Percentiles rank a stretch among this genome's conserved stretches.
phyloP scores from a whole-genome alignment of 805 yeast genomes.

The Candida sakaeoensis region DNA sequence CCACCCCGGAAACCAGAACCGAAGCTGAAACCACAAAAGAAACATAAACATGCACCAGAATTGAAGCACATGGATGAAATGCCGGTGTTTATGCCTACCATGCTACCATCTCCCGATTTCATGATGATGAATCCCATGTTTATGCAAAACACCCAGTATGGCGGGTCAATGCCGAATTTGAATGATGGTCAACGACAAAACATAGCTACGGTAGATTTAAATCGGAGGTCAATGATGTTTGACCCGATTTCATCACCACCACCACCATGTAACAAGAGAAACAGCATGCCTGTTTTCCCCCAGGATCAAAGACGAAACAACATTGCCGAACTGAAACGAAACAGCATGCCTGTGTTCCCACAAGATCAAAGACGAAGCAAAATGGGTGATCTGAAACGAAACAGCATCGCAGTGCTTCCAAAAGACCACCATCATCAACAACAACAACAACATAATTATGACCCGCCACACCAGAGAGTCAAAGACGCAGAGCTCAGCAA shows the following conservation, averaged over 20 bases:
- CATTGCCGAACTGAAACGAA: not conserved
- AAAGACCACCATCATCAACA: slow-evolving; percentile 2
- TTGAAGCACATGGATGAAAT: slow-evolving; percentile 1
- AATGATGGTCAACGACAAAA: slow-evolving; percentile 15
- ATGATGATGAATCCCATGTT: slow-evolving; percentile 15
- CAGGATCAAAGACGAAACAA: not conserved
- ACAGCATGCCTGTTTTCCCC: not conserved
- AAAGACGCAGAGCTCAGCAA: slow-evolving; percentile 24
- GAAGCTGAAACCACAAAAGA: not conserved
- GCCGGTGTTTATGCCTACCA: slow-evolving; percentile 2
- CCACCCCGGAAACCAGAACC: slow-evolving; percentile 2
- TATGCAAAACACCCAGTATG: slow-evolving; percentile 15
- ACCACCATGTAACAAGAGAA: not conserved
- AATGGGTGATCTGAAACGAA: slow-evolving; percentile 4
- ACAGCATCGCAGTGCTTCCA: slow-evolving; percentile 12
- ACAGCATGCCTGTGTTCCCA: not conserved
- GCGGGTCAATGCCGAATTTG: slow-evolving; percentile 7
- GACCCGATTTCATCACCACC: not conserved
- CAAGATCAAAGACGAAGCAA: not conserved
- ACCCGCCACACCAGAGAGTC: slow-evolving; percentile 3
- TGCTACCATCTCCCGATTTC: slow-evolving; percentile 6
- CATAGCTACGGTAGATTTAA: slow-evolving; percentile 15
- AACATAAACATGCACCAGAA: not conserved
- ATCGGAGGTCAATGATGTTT: slow-evolving; percentile 14
- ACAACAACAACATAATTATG: not conserved